Base-by-base conservation (phyloP, 257 asterid genomes). In the Cinchona pubescens region DNA sequence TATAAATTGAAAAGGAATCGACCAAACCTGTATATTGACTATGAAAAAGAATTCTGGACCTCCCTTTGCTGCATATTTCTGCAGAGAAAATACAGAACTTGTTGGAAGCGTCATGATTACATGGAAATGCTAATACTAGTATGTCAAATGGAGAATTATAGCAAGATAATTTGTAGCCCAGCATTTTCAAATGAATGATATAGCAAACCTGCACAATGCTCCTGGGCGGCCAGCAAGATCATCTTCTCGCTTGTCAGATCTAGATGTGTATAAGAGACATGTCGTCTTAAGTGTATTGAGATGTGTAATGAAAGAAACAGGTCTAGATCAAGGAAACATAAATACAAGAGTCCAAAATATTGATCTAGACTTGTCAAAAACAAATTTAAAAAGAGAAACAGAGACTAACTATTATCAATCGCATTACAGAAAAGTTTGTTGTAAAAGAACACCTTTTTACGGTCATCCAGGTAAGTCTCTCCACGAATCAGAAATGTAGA, bases 241-340 rank as follows among this genome's bases (percentile, higher is more conserved):
- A 83, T 92, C 97, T 90, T 92, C 98, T 79, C 97, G 87, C 86
- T 91, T 95, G 85, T 95, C 97, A 83, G 98, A 95, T 82, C 87
- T n/a, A n/a, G n/a, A n/a, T n/a, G n/a, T n/a, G n/a, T n/a, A n/a
- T n/a, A n/a, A n/a, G n/a, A n/a, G n/a, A n/a, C n/a, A n/a, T n/a
- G n/a, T n/a, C n/a, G n/a, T n/a, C n/a, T n/a, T n/a, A n/a, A n/a
- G n/a, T n/a, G n/a, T n/a, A n/a, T n/a, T n/a, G n/a, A n/a, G n/a
- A n/a, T n/a, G n/a, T n/a, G n/a, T n/a, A n/a, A n/a, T n/a, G n/a
- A n/a, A n/a, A n/a, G n/a, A n/a, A n/a, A n/a, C n/a, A n/a, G n/a
- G n/a, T n/a, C n/a, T n/a, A n/a, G 42, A 23, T 40, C 53, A 67
- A 63, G 72, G 81, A 48, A 76, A 32, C 62, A 75, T 62, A 71